Evolutionary conservation across 2,329 filamentous ascomycete species (phyloP).

Genomic region (Claviceps citrina): DNA sequence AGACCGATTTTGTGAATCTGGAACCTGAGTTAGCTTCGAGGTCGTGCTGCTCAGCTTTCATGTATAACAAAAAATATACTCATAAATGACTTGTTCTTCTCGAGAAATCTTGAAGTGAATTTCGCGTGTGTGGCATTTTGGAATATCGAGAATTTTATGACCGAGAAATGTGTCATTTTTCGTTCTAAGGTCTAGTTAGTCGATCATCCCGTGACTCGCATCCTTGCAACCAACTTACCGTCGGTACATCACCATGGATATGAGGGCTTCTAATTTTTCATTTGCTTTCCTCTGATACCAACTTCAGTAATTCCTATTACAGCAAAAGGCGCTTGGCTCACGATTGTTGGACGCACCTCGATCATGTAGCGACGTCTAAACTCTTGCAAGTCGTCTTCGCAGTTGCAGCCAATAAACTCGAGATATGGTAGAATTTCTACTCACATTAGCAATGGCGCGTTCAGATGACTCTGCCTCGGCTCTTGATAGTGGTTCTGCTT

Average conservation of each 20-base stretch:
- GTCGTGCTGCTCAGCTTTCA: neutral
- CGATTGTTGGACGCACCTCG: slow-evolving; percentile 6
- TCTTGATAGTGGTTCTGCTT: neutral
- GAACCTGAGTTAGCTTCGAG: neutral
- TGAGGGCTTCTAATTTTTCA: slow-evolving; percentile 9
- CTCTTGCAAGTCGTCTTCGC: neutral
- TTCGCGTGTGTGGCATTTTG: slow-evolving; percentile 5
- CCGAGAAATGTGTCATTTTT: slow-evolving; percentile 16
- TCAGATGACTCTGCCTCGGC: neutral
- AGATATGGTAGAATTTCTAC: slow-evolving; percentile 23
- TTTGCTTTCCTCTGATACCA: slow-evolving; percentile 5
- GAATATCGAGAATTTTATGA: slow-evolving; percentile 13
- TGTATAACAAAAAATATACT: neutral
- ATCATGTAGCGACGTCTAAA: slow-evolving; percentile 7
- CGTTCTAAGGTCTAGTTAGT: slow-evolving; percentile 9
- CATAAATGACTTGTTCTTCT: slow-evolving; percentile 11
- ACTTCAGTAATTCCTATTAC: neutral
- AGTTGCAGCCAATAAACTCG: slow-evolving; percentile 15
- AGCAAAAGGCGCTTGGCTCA: neutral
- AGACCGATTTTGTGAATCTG: neutral
- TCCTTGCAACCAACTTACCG: slow-evolving; percentile 9
- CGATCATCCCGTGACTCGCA: neutral
- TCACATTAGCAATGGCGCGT: neutral
- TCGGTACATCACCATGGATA: slow-evolving; percentile 15
- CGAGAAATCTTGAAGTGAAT: slow-evolving; percentile 12